Base-by-base conservation (phyloP, 148 eudicot species). In the Amaranthus palmeri region DNA sequence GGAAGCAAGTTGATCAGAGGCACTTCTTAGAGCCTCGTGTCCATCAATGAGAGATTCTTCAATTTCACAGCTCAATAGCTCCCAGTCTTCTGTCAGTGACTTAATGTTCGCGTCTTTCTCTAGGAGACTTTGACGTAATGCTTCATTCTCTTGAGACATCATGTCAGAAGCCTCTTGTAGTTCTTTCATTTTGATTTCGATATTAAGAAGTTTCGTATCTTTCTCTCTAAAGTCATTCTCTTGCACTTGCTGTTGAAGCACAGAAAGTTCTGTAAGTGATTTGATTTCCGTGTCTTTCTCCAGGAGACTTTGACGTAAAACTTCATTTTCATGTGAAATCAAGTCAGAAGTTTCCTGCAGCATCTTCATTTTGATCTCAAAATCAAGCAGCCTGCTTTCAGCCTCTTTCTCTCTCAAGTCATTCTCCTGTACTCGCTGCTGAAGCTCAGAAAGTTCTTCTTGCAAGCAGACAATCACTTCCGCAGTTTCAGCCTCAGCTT, bases 401-500 rank as follows among this genome's bases (percentile, higher is more conserved):
- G 88, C 69, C 71, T 88, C 86, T 64, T 58, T 79, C 86, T 88
- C 92, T 81, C 78, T 92, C 74, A 56, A 53, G 47, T 71, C 85
- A 73, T 92, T 79, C 17, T 85, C 90, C 36, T 86, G 81, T 62
- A 88, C 86, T 65, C 86, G 87, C 70, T 87, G 88, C 77, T 95
- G 97, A 81, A 95, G 89, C 76, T 72, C 73, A 58, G 83, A 76
- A 59, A 95, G 90, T 77, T 95, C 97, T 78, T 90, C 99, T 79
- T 95, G 97, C 88, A 95, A 76, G 87, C 88, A 88, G 65, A 95
- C 88, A 63, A 95, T 95, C 72, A 92, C 99, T 74, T 90, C 90
- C 65, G 97, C 99, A 71, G 99, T 95, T 85, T 92, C 97, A 54
- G 88, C 97, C 81, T 95, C 99, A 62, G 84, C 99, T 79, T 95